phyloP scores from a whole-genome alignment of 73 alveolate species.

The Tetrahymena thermophila region DNA sequence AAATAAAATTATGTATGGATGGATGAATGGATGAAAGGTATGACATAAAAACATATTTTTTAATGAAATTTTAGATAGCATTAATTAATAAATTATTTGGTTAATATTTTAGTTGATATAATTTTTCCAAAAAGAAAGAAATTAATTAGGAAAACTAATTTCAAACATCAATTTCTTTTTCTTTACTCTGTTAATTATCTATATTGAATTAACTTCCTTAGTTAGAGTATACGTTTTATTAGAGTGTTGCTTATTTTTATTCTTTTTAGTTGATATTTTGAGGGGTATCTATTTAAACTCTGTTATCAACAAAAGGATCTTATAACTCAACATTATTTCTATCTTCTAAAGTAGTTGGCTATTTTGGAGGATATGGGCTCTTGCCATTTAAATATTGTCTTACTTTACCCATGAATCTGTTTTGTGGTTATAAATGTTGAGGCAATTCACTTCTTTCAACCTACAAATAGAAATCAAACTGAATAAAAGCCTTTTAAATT shows the following conservation, averaged over 20 bases:
- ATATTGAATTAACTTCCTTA: background rate
- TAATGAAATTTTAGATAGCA: too few relatives aligned
- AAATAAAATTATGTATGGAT: too few relatives aligned
- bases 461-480: background rate
- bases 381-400: constrained; percentile 19
- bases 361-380: constrained; percentile 9
- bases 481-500: background rate
- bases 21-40: too few relatives aligned
- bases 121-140: too few relatives aligned
- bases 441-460: constrained; percentile 42
- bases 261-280: background rate
- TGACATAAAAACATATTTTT: too few relatives aligned
- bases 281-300: background rate
- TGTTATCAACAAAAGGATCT: background rate
- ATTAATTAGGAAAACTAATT: too few relatives aligned
- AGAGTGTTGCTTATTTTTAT: background rate
- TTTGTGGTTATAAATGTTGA: constrained; percentile 23
- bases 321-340: background rate
- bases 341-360: background rate
- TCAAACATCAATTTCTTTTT: background rate
- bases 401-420: constrained; percentile 35
- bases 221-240: background rate
- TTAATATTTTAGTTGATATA: too few relatives aligned
- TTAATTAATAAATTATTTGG: too few relatives aligned
- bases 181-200: background rate